Evolutionary conservation across 768 basidiomycete species (phyloP).

Genomic region (Russula lepida): DNA sequence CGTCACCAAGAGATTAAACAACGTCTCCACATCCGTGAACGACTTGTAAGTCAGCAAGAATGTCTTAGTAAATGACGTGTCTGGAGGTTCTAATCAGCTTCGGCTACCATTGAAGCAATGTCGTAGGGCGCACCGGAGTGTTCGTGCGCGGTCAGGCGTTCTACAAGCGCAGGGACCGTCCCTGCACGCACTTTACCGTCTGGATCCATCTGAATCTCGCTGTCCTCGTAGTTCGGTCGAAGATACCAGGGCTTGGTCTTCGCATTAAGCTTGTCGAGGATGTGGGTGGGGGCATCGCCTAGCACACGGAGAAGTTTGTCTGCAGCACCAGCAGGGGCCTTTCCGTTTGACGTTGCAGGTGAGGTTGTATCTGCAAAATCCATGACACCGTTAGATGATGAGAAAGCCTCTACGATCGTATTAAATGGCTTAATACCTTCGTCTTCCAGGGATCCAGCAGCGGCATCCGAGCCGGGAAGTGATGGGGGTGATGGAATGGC

Average conservation of each 20-base stretch:
- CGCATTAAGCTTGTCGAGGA: constrained; percentile 33
- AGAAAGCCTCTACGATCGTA: background rate
- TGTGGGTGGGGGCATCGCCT: constrained; percentile 46
- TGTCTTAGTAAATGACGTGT: constrained; percentile 73
- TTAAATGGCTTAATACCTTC: constrained; percentile 20
- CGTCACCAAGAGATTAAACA: constrained; percentile 72
- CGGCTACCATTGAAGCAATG: background rate
- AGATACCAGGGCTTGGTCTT: constrained; percentile 74
- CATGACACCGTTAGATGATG: background rate
- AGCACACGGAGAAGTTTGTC: constrained; percentile 63
- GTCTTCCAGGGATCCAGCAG: constrained; percentile 18
- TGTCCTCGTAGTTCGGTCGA: constrained; percentile 64
- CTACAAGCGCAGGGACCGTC: constrained; percentile 77
- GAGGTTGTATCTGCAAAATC: background rate
- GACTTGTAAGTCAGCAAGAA: constrained; percentile 97
- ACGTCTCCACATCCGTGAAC: constrained; percentile 74
- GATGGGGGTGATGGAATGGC: constrained; percentile 1
- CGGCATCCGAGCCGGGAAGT: constrained; percentile 8
- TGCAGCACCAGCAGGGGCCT: constrained; percentile 25
- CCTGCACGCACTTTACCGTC: constrained; percentile 83
- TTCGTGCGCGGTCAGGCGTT: constrained; percentile 87
- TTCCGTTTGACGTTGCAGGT: constrained; percentile 16
- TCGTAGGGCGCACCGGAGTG: constrained; percentile 54
- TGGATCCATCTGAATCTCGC: constrained; percentile 78
- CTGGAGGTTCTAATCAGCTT: constrained; percentile 30